Evolutionary conservation across 768 basidiomycete species (phyloP).

Genomic region (Auricularia heimuer): DNA sequence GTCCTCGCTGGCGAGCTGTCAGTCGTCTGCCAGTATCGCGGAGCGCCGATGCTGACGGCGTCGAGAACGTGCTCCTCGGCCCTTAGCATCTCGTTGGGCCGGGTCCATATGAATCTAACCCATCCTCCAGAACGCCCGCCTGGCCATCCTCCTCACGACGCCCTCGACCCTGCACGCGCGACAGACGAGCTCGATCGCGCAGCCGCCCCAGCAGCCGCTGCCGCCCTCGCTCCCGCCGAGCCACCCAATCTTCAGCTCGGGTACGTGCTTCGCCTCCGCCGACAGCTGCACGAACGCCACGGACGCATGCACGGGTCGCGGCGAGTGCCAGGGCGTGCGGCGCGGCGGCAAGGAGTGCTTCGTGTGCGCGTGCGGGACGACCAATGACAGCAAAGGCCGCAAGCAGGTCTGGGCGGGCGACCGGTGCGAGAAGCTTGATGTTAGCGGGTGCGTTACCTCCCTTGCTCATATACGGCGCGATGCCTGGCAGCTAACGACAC

Average conservation of each 20-base stretch:
- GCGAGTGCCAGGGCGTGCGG: conserved; percentile 50
- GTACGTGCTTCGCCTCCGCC: conserved; percentile 49
- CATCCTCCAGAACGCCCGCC: not conserved
- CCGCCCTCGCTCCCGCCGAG: conserved; percentile 36
- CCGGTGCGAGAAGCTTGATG: conserved; percentile 67
- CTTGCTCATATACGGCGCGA: too few relatives aligned
- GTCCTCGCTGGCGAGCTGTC: too few relatives aligned
- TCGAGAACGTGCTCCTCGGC: too few relatives aligned
- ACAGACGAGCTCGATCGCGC: conserved; percentile 29
- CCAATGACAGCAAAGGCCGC: conserved; percentile 43
- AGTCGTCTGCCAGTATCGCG: too few relatives aligned
- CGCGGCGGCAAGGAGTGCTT: conserved; percentile 49
- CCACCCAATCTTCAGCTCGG: conserved; percentile 43
- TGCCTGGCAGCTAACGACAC: too few relatives aligned
- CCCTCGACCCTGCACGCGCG: conserved; percentile 17
- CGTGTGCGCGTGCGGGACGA: conserved; percentile 38
- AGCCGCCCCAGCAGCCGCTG: conserved; percentile 39
- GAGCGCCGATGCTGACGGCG: too few relatives aligned
- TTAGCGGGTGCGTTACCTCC: conserved; percentile 69
- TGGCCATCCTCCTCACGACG: conserved; percentile 40
- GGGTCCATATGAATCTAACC: too few relatives aligned
- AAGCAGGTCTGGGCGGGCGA: conserved; percentile 65
- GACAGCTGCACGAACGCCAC: conserved; percentile 55
- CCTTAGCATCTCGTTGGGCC: too few relatives aligned
- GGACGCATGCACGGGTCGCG: conserved; percentile 57